Conservation (phyloP, 805 yeast genomes). For the Ascoidea rubescens region DNA sequence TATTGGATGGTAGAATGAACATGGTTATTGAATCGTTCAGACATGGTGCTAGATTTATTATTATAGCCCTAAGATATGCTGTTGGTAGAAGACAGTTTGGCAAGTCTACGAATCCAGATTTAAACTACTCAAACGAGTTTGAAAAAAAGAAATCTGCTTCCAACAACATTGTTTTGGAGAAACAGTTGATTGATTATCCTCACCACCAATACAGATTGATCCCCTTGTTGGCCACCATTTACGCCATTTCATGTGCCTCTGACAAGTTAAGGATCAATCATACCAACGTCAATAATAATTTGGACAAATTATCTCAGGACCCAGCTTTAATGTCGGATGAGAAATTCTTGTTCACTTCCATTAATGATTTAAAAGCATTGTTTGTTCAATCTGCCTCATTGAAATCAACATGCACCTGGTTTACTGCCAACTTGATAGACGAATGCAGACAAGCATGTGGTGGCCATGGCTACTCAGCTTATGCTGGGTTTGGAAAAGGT, state of each 20-base stretch:
- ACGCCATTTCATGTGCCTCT: conserved; percentile 63
- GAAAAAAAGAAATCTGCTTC: conserved; percentile 1
- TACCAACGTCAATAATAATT: conserved; percentile 30
- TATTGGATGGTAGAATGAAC: conserved; percentile 76
- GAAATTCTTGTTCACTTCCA: conserved; percentile 21
- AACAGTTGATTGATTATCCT: conserved; percentile 73
- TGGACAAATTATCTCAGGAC: conserved; percentile 38
- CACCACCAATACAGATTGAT: conserved; percentile 78
- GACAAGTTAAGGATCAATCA: conserved; percentile 42
- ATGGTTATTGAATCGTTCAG: conserved; percentile 83
- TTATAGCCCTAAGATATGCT: conserved; percentile 82
- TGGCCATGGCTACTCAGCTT: conserved; percentile 93
- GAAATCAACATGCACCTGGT: conserved; percentile 86
- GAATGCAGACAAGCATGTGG: conserved; percentile 91
- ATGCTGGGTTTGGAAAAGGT: conserved; percentile 81
- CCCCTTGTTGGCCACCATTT: conserved; percentile 73
- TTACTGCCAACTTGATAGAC: conserved; percentile 64
- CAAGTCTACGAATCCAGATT: conserved; percentile 21
- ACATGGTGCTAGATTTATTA: conserved; percentile 62
- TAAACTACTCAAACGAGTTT: conserved; percentile 1
- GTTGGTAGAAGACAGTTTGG: conserved; percentile 82
- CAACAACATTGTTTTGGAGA: conserved; percentile 23
- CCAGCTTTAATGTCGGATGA: conserved; percentile 24
- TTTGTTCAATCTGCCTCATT: conserved; percentile 79
- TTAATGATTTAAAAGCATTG: conserved; percentile 56